Evolutionary conservation across 768 basidiomycete genomes (phyloP), one percentile per base, ranked within the genome.

Genomic region (Psilocybe azurescens): DNA sequence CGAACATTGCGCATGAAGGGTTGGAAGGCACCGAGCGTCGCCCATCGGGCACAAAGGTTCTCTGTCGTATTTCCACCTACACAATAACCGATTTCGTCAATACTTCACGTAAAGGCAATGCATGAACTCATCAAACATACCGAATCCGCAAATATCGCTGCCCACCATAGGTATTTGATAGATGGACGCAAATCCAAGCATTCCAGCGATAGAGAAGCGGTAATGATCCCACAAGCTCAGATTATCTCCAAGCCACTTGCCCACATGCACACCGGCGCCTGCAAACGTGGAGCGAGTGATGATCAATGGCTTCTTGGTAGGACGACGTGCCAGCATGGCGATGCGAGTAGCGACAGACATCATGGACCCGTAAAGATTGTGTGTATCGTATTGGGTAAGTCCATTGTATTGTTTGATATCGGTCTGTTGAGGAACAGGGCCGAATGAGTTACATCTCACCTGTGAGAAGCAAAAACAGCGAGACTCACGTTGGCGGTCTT

Each of bases 171-270:
- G 90, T 2, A 90, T 73, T 65, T 89, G 87, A 67, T 83, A 90
- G 14, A 90, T 72, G 1, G 79, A 77, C 4, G 87, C 85, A 74
- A 90, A 86, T 16, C 82, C 83, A 33, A 90, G 75, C 77, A 89
- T 86, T 5, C 87, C 88, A 5, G 87, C 80, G 59, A 90, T 88
- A 3, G 85, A 86, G 49, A 73, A 68, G 10, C 83, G 76, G 67
- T 90, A 90, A 52, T 89, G 83, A 0, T 75, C 77, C 87, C 88
- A 89, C 1, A 69, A 60, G 62, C 83, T 84, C 58, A 87, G 61
- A 65, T 89, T 89, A 71, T 90, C 88, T 3, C 89, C 89, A 2
- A 90, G 78, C 89, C 89, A 90, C 71, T 91, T 90, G n/a, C 88
- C 88, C 16, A 89, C 87, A 53, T 83, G 79, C 24, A 72, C 70